A percentile compares a stretch with the other conserved stretches of the same genome.
These are phyloP conservation scores for Geotrichum candidum DNA, from an alignment of 1,139 yeast species.

Conservation along the genomic window DNA sequence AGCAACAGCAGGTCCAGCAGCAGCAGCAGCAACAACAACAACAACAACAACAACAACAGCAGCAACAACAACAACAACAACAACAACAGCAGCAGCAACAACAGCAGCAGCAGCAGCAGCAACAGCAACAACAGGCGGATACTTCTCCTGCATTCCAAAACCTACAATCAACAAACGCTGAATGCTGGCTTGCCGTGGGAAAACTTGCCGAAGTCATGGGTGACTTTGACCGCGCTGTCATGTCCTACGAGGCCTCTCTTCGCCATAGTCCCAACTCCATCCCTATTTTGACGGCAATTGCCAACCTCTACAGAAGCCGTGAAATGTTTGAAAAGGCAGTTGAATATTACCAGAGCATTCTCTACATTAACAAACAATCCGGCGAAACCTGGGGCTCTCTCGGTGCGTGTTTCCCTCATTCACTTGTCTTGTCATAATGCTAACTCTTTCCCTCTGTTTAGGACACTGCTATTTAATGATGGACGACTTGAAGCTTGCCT, in stretches of 20 bases:
- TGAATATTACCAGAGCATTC: constrained; percentile 82
- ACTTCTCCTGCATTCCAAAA: constrained; percentile 43
- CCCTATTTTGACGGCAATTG: constrained; percentile 76
- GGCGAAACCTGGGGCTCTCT: constrained; percentile 97
- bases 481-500: constrained; percentile 92
- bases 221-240: constrained; percentile 81
- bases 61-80: no score
- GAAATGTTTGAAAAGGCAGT: constrained; percentile 93
- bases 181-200: constrained; percentile 88
- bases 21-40: no score
- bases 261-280: constrained; percentile 83
- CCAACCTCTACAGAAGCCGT: constrained; percentile 79
- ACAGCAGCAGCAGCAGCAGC: constrained; percentile 21
- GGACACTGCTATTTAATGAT: constrained; percentile 97
- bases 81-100: neutral
- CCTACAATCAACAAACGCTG: constrained; percentile 55
- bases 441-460: constrained; percentile 29
- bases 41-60: no score
- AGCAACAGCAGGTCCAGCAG: no score
- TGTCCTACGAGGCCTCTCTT: constrained; percentile 81
- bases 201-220: constrained; percentile 85
- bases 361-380: constrained; percentile 74
- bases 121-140: neutral
- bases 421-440: constrained; percentile 82
- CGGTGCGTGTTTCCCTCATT: constrained; percentile 43